These are phyloP conservation scores for Suillus alpinus DNA, from an alignment of 768 basidiomycete genomes.

Conservation along the genomic window DNA sequence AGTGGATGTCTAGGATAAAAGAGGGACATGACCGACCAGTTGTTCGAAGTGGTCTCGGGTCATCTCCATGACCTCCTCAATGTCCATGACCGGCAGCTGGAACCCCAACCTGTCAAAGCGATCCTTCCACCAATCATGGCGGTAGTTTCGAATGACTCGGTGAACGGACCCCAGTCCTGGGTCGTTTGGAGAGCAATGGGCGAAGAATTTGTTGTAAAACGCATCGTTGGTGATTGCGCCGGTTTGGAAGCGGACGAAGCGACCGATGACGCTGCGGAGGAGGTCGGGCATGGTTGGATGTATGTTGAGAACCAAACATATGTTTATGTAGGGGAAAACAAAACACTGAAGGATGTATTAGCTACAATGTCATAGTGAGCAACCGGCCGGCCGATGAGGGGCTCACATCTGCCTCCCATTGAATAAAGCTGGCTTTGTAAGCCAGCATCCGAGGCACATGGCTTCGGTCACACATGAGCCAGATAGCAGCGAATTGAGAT, in stretches of 20 bases:
- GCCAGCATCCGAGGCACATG: background rate
- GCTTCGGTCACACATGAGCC: background rate
- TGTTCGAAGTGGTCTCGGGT: no score
- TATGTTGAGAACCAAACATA: accelerated
- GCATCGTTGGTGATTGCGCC: accelerated
- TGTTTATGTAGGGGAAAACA: background rate
- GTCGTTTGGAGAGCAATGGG: background rate
- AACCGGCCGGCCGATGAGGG: background rate
- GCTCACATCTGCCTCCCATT: background rate
- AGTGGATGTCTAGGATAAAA: background rate
- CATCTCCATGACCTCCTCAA: background rate
- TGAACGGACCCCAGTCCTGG: background rate
- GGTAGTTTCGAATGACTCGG: background rate
- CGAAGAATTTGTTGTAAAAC: background rate
- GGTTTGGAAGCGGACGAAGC: background rate
- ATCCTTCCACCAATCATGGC: background rate
- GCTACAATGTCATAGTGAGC: background rate
- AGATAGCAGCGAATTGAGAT: background rate
- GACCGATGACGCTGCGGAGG: background rate
- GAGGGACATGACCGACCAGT: no score
- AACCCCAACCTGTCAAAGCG: background rate
- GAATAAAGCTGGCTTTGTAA: background rate
- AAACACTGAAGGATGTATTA: background rate
- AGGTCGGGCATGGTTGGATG: background rate
- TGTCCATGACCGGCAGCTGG: accelerated